These are phyloP conservation scores for Chlorella variabilis DNA, from an alignment of 163 green algal species.

Conservation along the genomic window DNA sequence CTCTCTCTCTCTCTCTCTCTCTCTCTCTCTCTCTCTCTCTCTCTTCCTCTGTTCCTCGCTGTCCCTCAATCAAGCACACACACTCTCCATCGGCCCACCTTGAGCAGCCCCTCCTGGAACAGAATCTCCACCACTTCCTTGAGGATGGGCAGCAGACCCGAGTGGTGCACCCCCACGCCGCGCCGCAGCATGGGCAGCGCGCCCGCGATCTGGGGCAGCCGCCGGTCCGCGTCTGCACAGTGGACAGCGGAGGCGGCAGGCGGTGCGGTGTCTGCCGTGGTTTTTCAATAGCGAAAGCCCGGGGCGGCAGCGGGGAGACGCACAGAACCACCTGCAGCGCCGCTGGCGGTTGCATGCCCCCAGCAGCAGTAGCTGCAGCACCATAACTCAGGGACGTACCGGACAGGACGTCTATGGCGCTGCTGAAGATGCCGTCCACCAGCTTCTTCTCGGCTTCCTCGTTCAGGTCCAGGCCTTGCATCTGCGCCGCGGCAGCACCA, in stretches of 20 bases:
- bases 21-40: no score
- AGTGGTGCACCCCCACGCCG: slow-evolving; percentile 95
- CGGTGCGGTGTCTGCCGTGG: no score
- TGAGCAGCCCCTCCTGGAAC: slow-evolving; percentile 79
- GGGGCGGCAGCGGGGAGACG: no score
- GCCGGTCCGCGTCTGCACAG: slow-evolving; percentile 65
- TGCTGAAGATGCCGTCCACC: slow-evolving; percentile 71
- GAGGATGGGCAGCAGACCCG: slow-evolving; percentile 93
- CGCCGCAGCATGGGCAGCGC: slow-evolving; percentile 90
- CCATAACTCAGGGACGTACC: no score
- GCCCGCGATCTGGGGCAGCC: slow-evolving; percentile 68
- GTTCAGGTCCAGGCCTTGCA: slow-evolving; percentile 83
- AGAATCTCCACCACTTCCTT: slow-evolving; percentile 98
- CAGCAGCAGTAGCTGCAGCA: no score
- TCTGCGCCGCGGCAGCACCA: slow-evolving; percentile 73
- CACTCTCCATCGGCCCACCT: no score
- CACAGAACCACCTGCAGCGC: no score
- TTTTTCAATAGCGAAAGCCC: no score
- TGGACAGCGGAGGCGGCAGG: neutral
- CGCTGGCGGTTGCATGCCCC: no score
- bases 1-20: no score
- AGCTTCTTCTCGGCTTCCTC: slow-evolving; percentile 76
- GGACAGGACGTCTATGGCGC: slow-evolving; percentile 29
- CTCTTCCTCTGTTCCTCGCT: no score
- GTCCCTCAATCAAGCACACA: no score